These are phyloP conservation scores for Boletellus deceptivus DNA, from an alignment of 1,284 basidiomycete genomes.

Conservation along the genomic window DNA sequence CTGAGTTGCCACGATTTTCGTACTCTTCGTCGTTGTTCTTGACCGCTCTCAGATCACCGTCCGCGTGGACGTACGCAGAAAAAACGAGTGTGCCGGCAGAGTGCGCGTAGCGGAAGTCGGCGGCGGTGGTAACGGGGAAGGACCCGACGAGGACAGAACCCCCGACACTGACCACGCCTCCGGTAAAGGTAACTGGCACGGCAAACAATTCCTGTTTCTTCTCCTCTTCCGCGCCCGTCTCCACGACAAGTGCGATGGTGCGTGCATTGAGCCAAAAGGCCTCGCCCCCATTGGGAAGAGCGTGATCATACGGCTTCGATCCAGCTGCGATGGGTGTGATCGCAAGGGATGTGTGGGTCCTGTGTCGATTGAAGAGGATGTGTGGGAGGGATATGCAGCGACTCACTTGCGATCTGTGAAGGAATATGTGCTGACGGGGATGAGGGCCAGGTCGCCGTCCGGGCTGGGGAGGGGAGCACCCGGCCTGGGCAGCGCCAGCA, in stretches of 20 bases:
- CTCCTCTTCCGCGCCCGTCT: constrained; percentile 45
- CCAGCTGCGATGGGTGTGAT: constrained; percentile 54
- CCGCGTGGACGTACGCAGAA: constrained; percentile 73
- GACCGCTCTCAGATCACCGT: constrained; percentile 67
- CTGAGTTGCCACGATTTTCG: constrained; percentile 70
- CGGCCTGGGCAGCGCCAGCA: constrained; percentile 72
- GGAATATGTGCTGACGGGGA: constrained; percentile 67
- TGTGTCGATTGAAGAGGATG: constrained; percentile 28
- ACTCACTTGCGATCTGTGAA: constrained; percentile 70
- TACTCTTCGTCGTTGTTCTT: constrained; percentile 67
- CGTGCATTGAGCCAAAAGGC: constrained; percentile 72
- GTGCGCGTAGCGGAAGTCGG: constrained; percentile 67
- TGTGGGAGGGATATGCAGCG: neutral
- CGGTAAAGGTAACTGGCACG: constrained; percentile 45
- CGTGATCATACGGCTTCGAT: constrained; percentile 48
- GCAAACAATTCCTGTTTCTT: constrained; percentile 57
- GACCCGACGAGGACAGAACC: constrained; percentile 47
- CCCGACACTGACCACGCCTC: constrained; percentile 32
- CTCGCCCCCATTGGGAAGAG: constrained; percentile 63
- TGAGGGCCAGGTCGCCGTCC: constrained; percentile 63
- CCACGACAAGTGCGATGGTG: constrained; percentile 67
- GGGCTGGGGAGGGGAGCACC: constrained; percentile 63
- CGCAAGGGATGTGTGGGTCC: constrained; percentile 69
- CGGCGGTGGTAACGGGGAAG: constrained; percentile 63
- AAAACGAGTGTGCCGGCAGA: constrained; percentile 61